Evolutionary conservation across 169 alveolate species (phyloP).

Genomic region (Plasmodium gallinaceum): DNA sequence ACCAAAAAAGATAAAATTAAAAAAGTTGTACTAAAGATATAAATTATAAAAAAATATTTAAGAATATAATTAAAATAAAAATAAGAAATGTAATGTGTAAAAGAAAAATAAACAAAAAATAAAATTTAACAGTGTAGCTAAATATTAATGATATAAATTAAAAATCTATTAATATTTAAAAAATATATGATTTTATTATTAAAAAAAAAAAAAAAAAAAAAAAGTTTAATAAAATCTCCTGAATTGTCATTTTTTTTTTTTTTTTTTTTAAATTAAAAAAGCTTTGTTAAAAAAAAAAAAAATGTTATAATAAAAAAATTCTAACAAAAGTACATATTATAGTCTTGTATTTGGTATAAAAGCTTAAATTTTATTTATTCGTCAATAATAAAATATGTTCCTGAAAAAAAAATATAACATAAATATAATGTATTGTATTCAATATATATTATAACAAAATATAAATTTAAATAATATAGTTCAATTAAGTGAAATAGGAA

Average conservation of each 20-base stretch:
- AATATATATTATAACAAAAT: neutral
- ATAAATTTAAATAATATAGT: neutral
- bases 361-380: neutral
- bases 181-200: neutral
- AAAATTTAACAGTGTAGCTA: neutral
- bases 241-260: neutral
- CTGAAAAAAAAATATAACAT: constrained; percentile 6
- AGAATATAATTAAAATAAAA: neutral
- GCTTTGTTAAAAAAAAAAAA: constrained; percentile 6
- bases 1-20: constrained; percentile 42
- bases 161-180: neutral
- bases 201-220: constrained; percentile 19
- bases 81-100: neutral
- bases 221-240: neutral
- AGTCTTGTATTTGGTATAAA: neutral
- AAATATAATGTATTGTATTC: neutral
- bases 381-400: constrained; percentile 67
- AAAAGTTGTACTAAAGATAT: constrained; percentile 29
- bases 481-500: neutral
- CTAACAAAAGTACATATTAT: neutral
- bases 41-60: neutral
- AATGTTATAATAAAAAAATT: neutral
- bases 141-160: neutral
- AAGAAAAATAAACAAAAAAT: neutral
- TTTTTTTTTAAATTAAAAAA: neutral